A percentile compares a stretch with the other conserved stretches of the same genome.
Conservation (phyloP, 805 yeast species). For the Hanseniaspora mollemarum region DNA sequence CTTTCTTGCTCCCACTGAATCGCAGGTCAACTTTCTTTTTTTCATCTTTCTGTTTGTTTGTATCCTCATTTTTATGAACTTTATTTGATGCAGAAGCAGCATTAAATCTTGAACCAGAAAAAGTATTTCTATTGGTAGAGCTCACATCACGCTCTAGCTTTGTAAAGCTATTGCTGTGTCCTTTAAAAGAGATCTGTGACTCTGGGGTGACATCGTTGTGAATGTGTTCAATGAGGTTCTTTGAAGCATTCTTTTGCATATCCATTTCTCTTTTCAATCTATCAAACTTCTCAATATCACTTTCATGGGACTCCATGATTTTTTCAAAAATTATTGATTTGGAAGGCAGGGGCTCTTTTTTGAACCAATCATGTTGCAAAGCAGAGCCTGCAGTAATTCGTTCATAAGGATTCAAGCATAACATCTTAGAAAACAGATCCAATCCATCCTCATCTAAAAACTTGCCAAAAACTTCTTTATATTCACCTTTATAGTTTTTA, state of each 20-base stretch:
- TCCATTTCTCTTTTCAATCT: slow-evolving; percentile 28
- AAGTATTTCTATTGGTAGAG: no score
- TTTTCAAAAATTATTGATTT: slow-evolving; percentile 42
- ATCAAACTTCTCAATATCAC: slow-evolving; percentile 55
- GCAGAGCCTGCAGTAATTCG: slow-evolving; percentile 77
- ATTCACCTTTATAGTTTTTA: slow-evolving; percentile 30
- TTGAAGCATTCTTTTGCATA: slow-evolving; percentile 19
- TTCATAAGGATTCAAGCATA: slow-evolving; percentile 57
- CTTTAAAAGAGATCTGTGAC: not conserved
- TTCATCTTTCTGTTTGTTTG: no score
- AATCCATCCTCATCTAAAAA: slow-evolving; percentile 36
- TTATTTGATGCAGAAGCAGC: no score
- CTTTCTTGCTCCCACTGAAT: no score
- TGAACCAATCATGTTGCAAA: slow-evolving; percentile 56
- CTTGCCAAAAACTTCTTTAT: slow-evolving; percentile 40
- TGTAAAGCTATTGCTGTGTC: not conserved
- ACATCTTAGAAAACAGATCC: slow-evolving; percentile 46
- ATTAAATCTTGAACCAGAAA: not conserved
- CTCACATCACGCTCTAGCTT: no score
- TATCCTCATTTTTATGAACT: no score
- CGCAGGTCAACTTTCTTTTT: no score
- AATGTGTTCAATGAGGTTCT: slow-evolving; percentile 22
- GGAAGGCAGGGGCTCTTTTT: slow-evolving; percentile 54
- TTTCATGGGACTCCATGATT: slow-evolving; percentile 81
- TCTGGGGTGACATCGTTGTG: not conserved